Conservation (phyloP, 768 basidiomycete species). For the Brasilioporus rufonigricans region DNA sequence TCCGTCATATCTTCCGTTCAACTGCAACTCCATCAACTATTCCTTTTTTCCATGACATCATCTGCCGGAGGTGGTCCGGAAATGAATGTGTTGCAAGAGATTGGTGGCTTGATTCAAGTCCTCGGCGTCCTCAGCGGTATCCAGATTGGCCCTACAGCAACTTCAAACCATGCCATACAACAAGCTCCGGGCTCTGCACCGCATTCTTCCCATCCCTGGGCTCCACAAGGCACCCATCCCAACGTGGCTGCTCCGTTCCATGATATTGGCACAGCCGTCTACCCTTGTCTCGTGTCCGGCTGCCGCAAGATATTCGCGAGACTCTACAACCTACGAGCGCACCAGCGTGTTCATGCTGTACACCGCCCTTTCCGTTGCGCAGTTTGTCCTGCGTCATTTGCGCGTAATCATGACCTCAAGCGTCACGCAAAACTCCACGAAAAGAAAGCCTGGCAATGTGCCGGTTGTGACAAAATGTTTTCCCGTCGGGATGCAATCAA, state of each 20-base stretch:
- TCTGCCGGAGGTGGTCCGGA: constrained; percentile 50
- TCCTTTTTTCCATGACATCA: constrained; percentile 75
- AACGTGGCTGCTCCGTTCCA: constrained; percentile 33
- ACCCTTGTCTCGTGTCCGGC: constrained; percentile 65
- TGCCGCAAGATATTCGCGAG: constrained; percentile 72
- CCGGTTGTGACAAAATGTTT: constrained; percentile 71
- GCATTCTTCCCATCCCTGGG: constrained; percentile 32
- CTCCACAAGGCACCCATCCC: constrained; percentile 22
- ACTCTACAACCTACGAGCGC: constrained; percentile 65
- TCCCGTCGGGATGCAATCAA: constrained; percentile 79
- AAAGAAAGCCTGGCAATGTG: constrained; percentile 70
- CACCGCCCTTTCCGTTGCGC: constrained; percentile 66
- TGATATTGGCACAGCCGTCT: constrained; percentile 74
- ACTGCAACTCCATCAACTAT: constrained; percentile 69
- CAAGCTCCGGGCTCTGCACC: constrained; percentile 31
- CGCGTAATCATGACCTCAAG: constrained; percentile 77
- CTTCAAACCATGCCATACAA: constrained; percentile 28
- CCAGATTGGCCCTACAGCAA: constrained; percentile 50
- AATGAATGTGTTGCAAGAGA: constrained; percentile 65
- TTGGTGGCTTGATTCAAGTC: constrained; percentile 79
- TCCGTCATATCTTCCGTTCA: constrained; percentile 68
- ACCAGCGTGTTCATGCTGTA: constrained; percentile 63
- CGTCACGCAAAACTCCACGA: constrained; percentile 74
- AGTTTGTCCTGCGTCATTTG: constrained; percentile 71
- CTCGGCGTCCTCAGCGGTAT: constrained; percentile 78